Evolutionary conservation across 2,329 filamentous ascomycete genomes (phyloP).

Genomic region (Aspergillus sp.): DNA sequence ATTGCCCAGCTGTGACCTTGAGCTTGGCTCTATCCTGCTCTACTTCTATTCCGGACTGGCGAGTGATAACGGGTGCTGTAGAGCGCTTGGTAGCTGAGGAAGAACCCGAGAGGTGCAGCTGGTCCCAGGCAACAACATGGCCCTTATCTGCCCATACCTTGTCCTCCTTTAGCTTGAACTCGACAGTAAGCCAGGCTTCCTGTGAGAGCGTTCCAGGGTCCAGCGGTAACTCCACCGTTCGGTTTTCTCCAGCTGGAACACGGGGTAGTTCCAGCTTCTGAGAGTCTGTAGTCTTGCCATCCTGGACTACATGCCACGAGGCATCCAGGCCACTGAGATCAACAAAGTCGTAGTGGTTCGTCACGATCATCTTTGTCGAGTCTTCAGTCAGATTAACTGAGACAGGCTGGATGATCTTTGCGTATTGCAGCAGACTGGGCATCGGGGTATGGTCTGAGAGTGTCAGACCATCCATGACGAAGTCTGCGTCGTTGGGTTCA

Average conservation of each 20-base stretch:
- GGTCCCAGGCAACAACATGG: conserved; percentile 58
- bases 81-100: not conserved
- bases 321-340: conserved; percentile 44
- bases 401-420: conserved; percentile 60
- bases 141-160: conserved; percentile 54
- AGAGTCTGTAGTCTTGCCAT: conserved; percentile 25
- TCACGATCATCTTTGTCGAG: conserved; percentile 36
- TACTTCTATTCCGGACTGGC: not conserved
- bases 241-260: conserved; percentile 43
- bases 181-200: conserved; percentile 45
- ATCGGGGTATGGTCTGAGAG: conserved; percentile 53
- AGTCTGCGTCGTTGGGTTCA: conserved; percentile 59
- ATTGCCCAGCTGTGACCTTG: not conserved
- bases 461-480: conserved; percentile 63
- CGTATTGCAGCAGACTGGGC: conserved; percentile 56
- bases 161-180: conserved; percentile 44
- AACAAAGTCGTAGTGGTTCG: conserved; percentile 53
- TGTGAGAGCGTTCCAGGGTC: conserved; percentile 14
- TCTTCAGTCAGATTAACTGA: conserved; percentile 40
- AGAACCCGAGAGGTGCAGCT: conserved; percentile 27
- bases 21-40: not conserved
- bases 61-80: not conserved
- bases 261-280: conserved; percentile 40
- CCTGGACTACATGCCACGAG: conserved; percentile 16
- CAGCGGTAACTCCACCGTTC: not conserved